These are phyloP conservation scores for Cymbidium sinense DNA, from an alignment of 106 monocot genomes.

Conservation along the genomic window DNA sequence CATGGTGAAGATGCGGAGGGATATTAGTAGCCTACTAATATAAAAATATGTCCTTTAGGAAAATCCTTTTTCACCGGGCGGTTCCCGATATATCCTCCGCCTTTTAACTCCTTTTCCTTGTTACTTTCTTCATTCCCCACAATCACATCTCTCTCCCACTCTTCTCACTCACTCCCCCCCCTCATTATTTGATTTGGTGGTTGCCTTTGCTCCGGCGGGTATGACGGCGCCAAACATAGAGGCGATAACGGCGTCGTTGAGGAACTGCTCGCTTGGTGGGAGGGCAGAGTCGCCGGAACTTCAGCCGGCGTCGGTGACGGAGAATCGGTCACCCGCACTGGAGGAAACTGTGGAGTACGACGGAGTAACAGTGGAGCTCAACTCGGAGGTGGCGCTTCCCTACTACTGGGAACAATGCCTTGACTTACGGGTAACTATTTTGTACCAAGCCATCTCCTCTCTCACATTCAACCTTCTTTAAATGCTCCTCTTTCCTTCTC, in stretches of 20 bases:
- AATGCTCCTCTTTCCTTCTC: not conserved
- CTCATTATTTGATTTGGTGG: not conserved
- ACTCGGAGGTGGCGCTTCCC: slow-evolving; percentile 77
- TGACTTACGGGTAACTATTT: slow-evolving; percentile 53
- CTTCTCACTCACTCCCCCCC: not conserved
- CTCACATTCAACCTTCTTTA: not conserved
- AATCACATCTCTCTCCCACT: not conserved
- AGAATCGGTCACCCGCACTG: not conserved
- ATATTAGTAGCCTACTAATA: no score
- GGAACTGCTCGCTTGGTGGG: slow-evolving; percentile 51
- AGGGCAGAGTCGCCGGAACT: slow-evolving; percentile 10
- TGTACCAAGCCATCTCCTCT: not conserved
- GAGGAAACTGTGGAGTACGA: slow-evolving; percentile 12
- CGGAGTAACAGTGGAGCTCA: slow-evolving; percentile 70
- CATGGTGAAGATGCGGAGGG: no score
- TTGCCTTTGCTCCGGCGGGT: not conserved
- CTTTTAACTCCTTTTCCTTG: not conserved
- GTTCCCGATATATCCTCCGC: slow-evolving; percentile 1
- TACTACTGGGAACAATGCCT: slow-evolving; percentile 87
- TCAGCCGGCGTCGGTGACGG: not conserved
- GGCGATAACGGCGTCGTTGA: slow-evolving; percentile 65
- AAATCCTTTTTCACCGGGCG: not conserved
- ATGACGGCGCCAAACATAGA: slow-evolving; percentile 74
- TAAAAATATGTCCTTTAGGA: not conserved
- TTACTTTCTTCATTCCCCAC: not conserved